Base-by-base conservation (phyloP, 176 grass and related monocot species). In the Oryza meridionalis region DNA sequence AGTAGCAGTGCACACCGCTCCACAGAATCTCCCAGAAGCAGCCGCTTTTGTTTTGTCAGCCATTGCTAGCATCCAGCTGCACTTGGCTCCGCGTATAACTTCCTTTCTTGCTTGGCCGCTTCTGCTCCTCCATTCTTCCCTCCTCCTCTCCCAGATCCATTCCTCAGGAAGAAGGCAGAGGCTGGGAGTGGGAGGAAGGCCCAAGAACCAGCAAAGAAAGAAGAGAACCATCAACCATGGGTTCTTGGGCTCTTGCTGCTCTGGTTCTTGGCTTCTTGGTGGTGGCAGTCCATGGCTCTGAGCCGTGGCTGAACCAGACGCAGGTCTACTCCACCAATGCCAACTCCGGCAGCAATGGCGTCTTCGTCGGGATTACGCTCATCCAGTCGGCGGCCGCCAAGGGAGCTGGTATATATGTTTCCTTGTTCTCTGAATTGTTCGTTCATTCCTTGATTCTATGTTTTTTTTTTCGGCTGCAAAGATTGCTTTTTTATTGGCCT, bases 371-470 rank as follows among this genome's bases (percentile, higher is more conserved):
- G 40, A 84, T 99, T 15, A 96, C 93, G 0, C 88, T 96, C 71
- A 92, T 99, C 77, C 93, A 92, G 69, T 92, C 77, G 13, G 97
- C 97, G 22, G 88, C 78, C 6, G 91, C 91, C 4, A 94, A 94
- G 86, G 97, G 97, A 32, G 97, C 93, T 58, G 42, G 42, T 43
- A 43, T 84, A 93, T 99, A 82, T 83, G 2, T 46, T 69, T 33
- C 14, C 1, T 77, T 1, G 16, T 12, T 58, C 38, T 31, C 25
- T 35, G 8, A 75, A 86, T 79, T 50, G 9, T 71, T 72, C 74
- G 9, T 71, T 72, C 74, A 7, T 8, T 58, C 51, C 16, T 35
- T 77, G 4, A 50, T 71, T 65, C 21, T 42, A 53, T 17, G 62
- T 35, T 43, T 31, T 15, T 17, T 19, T 42, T 7, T 68, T 37